These are phyloP conservation scores for Podila clonocystis DNA, from an alignment of 192 early-diverging fungal genomes.

Conservation along the genomic window DNA sequence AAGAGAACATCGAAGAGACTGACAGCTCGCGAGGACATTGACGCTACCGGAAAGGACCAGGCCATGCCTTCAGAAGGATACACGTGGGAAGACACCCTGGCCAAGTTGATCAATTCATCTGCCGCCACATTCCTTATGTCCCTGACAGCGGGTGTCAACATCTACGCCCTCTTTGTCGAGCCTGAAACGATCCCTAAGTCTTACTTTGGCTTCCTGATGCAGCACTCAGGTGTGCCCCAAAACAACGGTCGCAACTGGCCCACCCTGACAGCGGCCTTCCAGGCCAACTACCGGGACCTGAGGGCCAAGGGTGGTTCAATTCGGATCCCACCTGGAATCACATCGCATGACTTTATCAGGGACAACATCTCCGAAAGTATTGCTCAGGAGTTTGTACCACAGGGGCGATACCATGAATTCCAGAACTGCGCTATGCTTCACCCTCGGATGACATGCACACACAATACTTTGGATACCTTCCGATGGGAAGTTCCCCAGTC, in stretches of 20 bases:
- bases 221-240: slow-evolving; percentile 34
- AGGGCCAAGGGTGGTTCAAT: slow-evolving; percentile 8
- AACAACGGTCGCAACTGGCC: slow-evolving; percentile 30
- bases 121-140: slow-evolving; percentile 51
- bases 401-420: slow-evolving; percentile 51
- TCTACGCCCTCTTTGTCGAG: slow-evolving; percentile 58
- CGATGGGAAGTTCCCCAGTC: slow-evolving; percentile 55
- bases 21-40: not conserved
- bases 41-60: not conserved
- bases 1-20: not conserved
- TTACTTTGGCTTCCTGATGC: slow-evolving; percentile 59
- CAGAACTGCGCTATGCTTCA: slow-evolving; percentile 66
- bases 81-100: slow-evolving; percentile 51
- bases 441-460: slow-evolving; percentile 59
- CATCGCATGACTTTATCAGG: slow-evolving; percentile 57
- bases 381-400: slow-evolving; percentile 31
- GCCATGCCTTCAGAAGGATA: slow-evolving; percentile 12
- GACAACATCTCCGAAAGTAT: slow-evolving; percentile 54
- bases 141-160: slow-evolving; percentile 53
- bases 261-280: slow-evolving; percentile 24
- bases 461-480: slow-evolving; percentile 40
- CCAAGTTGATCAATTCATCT: slow-evolving; percentile 23
- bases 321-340: slow-evolving; percentile 52
- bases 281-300: slow-evolving; percentile 11
- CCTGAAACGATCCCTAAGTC: slow-evolving; percentile 60